Evolutionary conservation across 192 early-diverging fungal genomes (phyloP).

Genomic region (Podila verticillata): DNA sequence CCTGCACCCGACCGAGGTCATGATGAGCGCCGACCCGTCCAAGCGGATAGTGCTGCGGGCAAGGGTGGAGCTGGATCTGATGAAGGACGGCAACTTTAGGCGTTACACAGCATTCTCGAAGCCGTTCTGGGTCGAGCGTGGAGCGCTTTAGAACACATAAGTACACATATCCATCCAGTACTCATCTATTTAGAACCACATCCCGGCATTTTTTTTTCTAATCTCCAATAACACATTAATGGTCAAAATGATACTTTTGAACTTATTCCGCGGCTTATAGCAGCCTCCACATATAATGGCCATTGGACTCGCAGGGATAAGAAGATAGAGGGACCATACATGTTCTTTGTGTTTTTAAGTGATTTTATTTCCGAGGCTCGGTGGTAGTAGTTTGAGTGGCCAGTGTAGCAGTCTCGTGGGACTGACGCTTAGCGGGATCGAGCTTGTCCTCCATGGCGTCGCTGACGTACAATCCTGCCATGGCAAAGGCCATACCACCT

Average conservation of each 20-base stretch:
- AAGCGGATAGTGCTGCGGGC: conserved; percentile 25
- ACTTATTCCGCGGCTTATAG: too few relatives aligned
- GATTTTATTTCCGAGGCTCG: not conserved
- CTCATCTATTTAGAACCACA: not conserved
- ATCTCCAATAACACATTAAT: too few relatives aligned
- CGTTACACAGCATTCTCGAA: conserved; percentile 42
- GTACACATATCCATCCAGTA: not conserved
- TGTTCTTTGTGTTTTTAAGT: too few relatives aligned
- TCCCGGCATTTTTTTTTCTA: not conserved
- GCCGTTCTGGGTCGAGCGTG: conserved; percentile 32
- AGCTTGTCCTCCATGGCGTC: conserved; percentile 41
- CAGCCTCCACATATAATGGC: too few relatives aligned
- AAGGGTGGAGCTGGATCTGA: conserved; percentile 34
- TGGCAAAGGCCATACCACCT: conserved; percentile 48
- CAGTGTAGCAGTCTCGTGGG: not conserved
- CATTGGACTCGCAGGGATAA: too few relatives aligned
- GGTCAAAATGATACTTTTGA: too few relatives aligned
- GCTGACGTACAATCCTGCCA: conserved; percentile 37
- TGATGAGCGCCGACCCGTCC: conserved; percentile 18
- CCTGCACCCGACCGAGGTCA: conserved; percentile 18
- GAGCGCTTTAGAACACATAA: conserved; percentile 21
- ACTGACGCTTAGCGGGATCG: conserved; percentile 16
- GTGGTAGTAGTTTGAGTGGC: not conserved
- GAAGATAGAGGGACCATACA: too few relatives aligned
- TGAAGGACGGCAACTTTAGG: conserved; percentile 21